Conservation (phyloP, 495 filamentous ascomycete species). For the Aspergillus diversus region DNA sequence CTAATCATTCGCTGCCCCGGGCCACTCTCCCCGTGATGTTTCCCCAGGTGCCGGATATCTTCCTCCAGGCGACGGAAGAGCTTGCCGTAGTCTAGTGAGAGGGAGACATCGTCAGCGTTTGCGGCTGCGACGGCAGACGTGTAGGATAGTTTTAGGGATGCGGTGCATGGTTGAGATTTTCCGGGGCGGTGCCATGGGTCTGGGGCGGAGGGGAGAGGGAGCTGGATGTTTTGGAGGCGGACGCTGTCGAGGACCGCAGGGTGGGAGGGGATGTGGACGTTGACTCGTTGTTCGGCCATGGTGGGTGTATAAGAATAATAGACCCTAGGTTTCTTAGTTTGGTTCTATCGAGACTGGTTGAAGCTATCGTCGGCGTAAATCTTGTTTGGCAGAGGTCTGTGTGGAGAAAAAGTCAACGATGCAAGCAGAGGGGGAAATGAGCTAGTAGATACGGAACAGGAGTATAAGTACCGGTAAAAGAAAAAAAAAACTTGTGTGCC, state of each 20-base stretch:
- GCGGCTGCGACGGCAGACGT: slow-evolving; percentile 48
- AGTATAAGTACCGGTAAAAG: background rate
- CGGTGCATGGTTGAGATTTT: slow-evolving; percentile 51
- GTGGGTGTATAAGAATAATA: slow-evolving; percentile 6
- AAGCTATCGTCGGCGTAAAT: background rate
- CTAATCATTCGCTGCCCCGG: slow-evolving; percentile 35
- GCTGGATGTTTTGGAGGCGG: slow-evolving; percentile 45
- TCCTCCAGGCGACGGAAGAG: slow-evolving; percentile 49
- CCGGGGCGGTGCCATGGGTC: slow-evolving; percentile 51
- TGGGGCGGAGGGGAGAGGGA: slow-evolving; percentile 46
- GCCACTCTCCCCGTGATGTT: slow-evolving; percentile 24
- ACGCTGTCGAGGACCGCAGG: slow-evolving; percentile 47
- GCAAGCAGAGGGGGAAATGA: background rate
- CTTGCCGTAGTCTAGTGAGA: slow-evolving; percentile 53
- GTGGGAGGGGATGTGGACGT: slow-evolving; percentile 39
- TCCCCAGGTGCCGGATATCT: slow-evolving; percentile 38
- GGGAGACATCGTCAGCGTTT: slow-evolving; percentile 47
- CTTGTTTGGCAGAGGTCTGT: background rate
- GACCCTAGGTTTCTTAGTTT: background rate
- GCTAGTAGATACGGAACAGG: background rate
- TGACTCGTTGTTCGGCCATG: slow-evolving; percentile 36
- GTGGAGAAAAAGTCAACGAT: background rate
- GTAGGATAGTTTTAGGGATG: slow-evolving; percentile 48
- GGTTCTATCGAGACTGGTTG: background rate
- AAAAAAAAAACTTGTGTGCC: too few relatives aligned